Conservation (phyloP, 179 eudicot genomes). For the Spergularia azorica region DNA sequence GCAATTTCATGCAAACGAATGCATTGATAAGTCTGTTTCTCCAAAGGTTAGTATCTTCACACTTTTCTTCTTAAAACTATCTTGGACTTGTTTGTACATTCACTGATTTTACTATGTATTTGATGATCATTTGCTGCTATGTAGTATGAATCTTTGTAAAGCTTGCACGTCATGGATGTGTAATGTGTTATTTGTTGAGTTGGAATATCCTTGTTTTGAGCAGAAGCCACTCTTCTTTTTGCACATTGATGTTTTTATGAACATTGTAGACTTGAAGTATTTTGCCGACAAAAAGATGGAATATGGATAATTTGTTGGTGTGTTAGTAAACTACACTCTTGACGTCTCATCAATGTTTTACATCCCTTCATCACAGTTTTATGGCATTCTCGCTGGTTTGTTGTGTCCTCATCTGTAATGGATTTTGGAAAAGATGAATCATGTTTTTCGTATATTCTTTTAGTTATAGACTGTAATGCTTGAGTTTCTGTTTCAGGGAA, state of each 20-base stretch:
- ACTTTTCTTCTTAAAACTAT: background rate
- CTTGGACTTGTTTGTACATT: background rate
- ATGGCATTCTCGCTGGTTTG: background rate
- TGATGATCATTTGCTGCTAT: background rate
- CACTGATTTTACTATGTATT: background rate
- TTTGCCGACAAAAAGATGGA: background rate
- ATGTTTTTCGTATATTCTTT: background rate
- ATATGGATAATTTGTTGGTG: background rate
- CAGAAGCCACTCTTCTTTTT: background rate
- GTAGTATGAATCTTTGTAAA: background rate
- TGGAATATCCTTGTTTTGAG: background rate
- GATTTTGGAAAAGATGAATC: background rate
- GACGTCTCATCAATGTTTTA: background rate
- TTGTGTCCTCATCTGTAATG: background rate
- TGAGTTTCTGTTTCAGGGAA: background rate
- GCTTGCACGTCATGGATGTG: background rate
- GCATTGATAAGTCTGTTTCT: conserved; percentile 60
- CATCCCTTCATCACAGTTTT: no score
- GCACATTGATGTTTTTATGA: conserved; percentile 1
- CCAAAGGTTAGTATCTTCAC: conserved; percentile 34
- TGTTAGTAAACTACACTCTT: background rate
- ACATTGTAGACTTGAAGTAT: background rate
- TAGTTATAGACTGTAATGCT: background rate
- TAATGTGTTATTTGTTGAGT: background rate
- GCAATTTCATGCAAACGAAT: conserved; percentile 70